Evolutionary conservation across 371 early-diverging fungal genomes (phyloP).

Genomic region (Circinella umbellata): DNA sequence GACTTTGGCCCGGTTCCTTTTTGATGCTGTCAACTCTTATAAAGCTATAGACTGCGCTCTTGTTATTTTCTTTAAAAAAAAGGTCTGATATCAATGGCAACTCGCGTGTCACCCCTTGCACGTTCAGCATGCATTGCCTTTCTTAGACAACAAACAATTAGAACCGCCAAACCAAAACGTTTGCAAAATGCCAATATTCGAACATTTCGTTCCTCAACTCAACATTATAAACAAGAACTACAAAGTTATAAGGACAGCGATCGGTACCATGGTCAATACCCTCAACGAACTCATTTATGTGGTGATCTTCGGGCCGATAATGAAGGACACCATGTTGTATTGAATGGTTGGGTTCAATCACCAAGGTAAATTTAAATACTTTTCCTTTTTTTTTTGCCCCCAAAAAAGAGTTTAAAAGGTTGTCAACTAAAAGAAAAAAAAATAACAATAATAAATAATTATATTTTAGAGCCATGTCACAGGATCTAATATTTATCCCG

Average conservation of each 20-base stretch:
- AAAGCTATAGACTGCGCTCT: too few species aligned
- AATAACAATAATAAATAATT: background rate
- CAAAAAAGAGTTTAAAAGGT: too few species aligned
- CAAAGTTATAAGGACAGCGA: constrained; percentile 43
- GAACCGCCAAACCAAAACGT: background rate
- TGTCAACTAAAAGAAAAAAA: background rate
- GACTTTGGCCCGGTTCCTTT: too few species aligned
- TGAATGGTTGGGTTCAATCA: constrained; percentile 81
- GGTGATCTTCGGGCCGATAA: constrained; percentile 60
- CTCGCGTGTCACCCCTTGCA: constrained; percentile 10
- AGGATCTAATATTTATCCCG: constrained; percentile 70
- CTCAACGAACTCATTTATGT: constrained; percentile 73
- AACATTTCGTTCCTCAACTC: background rate
- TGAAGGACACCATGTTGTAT: constrained; percentile 64
- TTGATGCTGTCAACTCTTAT: too few species aligned
- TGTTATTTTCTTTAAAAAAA: too few species aligned
- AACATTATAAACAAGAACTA: background rate
- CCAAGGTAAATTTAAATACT: constrained; percentile 47
- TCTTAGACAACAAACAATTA: background rate
- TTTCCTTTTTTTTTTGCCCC: background rate
- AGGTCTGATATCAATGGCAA: background rate
- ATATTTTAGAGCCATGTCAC: constrained; percentile 56
- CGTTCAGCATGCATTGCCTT: constrained; percentile 4
- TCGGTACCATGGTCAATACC: constrained; percentile 52
- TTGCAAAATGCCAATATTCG: background rate